Evolutionary conservation across 2,329 filamentous ascomycete species (phyloP), one percentile per base, ranked within the genome.

Genomic region (Colletotrichum sp.): DNA sequence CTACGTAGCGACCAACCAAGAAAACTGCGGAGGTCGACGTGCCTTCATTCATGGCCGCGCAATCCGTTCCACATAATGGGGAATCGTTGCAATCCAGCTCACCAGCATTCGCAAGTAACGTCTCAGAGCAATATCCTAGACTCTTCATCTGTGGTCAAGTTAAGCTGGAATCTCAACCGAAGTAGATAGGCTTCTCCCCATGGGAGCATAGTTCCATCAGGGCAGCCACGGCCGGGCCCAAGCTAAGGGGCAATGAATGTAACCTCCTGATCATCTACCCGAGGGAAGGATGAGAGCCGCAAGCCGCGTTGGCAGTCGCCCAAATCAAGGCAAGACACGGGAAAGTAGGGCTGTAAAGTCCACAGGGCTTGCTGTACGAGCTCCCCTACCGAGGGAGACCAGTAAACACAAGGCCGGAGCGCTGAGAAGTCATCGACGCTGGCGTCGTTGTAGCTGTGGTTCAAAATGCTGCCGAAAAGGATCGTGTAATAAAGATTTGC

Each of bases 401-500:
- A 52, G 44, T 52, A 52, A 52, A 13, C n/a, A 24, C 12, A 21
- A 21, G 12, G n/a, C n/a, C n/a, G 44, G 0, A 24, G 9, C 10
- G 44, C 44, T 21, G 44, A 21, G 44, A 3, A 2, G 44, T 52
- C n/a, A 52, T 21, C 44, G 7, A 52, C 44, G 44, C n/a, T 52
- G 44, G n/a, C 1, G 10, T 52, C 1, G 15, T 21, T 5, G 44
- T 0, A n/a, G 39, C 39, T 2, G 2, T 52, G n/a, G n/a, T 2
- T 52, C n/a, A 8, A 13, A 4, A 52, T 3, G 44, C 2, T 52
- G 44, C 12, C n/a, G 6, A 5, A 8, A 21, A 52, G 44, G n/a
- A 52, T 52, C 10, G 10, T 13, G n/a, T 21, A n/a, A 44, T n/a
- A 3, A 30, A 30, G 28, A 1, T 49, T 12, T 49, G n/a, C 44